Evolutionary conservation across 345 rosid genomes (phyloP), one percentile per base, ranked within the genome.

Genomic region (Camelina laxa): DNA sequence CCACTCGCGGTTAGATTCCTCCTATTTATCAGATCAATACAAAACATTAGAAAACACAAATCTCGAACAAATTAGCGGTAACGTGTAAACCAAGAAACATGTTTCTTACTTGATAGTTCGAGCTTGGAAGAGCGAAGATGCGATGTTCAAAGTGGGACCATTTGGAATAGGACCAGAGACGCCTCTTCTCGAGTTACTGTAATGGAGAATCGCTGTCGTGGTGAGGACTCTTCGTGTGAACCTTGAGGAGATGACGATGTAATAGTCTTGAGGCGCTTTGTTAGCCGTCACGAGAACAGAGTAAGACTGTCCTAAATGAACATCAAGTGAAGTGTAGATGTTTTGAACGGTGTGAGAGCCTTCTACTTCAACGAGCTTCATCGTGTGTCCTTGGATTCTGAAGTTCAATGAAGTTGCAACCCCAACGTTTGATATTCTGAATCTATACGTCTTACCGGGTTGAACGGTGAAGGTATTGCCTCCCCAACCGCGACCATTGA

Each of bases 1-100:
- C 92, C 99, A 69, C 97, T 95, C 11, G 99, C 97, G 0, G 99
- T 90, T 54, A 95, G 84, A 68, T 95, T 95, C 84, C 96, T 81
- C 81, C 98, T 91, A 77, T 66, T n/a, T 11, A 66, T 10, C 39
- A 33, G 44, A 78, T 7, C 64, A 78, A 21, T 6, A 65, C 64
- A 50, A 16, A 57, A 6, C 51, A 66, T 59, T 6, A 65, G 47
- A 50, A 65, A 38, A 54, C 15, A 1, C 1, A 14, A 35, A 12
- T 3, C 47, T 4, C 11, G 0, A 4, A 0, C 9, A 62, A 20
- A 50, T 14, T 12, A 33, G 9, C 17, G 27, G 11, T 27, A 22
- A 50, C 64, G n/a, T 58, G 5, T 38, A 31, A 0, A 30, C 10
- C 75, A 71, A 36, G 76, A 68, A 49, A 53, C 31, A 27, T 54